Evolutionary conservation across 176 grass and related monocot genomes (phyloP), one percentile per base, ranked within the genome.

Genomic region (Alloteropsis semialata): DNA sequence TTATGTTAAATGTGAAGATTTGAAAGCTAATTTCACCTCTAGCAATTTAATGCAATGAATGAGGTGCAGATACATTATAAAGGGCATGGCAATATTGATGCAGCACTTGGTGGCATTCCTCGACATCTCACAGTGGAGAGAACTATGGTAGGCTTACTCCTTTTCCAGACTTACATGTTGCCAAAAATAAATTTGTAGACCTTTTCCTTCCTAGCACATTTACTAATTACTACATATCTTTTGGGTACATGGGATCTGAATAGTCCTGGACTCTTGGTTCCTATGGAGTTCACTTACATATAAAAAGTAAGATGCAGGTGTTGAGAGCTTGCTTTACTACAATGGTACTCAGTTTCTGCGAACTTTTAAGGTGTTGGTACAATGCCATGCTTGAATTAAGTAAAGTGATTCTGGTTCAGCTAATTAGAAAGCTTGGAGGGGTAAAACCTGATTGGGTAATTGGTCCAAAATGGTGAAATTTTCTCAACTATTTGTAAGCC

Each of bases 101-200:
- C 37, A 41, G 90, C 87, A 77, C 84, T 95, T 80, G 86, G 85
- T 60, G 87, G 91, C 59, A 81, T 95, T 42, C 95, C 95, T 77
- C 86, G 84, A 43, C 71, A 91, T 88, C 72, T 91, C 50, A 86
- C 92, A 68, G 84, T 93, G 60, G 88, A 98, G 84, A 98, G 92
- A 82, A 76, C 92, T 90, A 84, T 98, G 76, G 95, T 98, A 88
- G 85, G 92, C 88, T 49, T 74, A 30, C 53, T 80, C 71, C 74
- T 76, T 78, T 38, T 66, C 42, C 53, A 66, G 28, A 27, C 42
- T 59, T 25, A 42, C 25, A 29, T 73, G 17, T 64, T 49, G 13
- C 33, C 28, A 3, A 67, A 27, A 63, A 48, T 48, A 58, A 42
- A 76, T 44, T 32, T 27, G 5, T 48, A 25, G n/a, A 59, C 22